Evolutionary conservation across 768 basidiomycete species (phyloP).

Genomic region (Mycena rosella): DNA sequence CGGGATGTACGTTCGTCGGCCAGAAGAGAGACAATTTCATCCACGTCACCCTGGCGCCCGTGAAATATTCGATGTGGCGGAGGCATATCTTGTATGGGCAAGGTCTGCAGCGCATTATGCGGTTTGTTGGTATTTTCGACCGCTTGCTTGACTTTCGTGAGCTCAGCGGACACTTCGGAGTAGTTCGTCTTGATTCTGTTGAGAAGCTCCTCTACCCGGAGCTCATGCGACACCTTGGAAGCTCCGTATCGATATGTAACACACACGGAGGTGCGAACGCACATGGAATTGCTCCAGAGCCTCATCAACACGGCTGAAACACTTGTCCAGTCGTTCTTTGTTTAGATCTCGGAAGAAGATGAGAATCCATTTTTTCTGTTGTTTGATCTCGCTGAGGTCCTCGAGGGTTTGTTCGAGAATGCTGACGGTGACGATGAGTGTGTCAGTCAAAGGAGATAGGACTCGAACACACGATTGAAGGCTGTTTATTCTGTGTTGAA

Average conservation of each 20-base stretch:
- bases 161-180: conserved; percentile 2
- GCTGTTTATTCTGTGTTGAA: not conserved
- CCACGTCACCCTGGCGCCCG: conserved; percentile 31
- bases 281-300: conserved; percentile 18
- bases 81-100: conserved; percentile 29
- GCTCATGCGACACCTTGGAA: conserved; percentile 19
- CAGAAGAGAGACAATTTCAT: conserved; percentile 21
- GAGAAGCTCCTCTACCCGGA: conserved; percentile 16
- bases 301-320: not conserved
- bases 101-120: not conserved
- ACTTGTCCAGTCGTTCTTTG: conserved; percentile 4
- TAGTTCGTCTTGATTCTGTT: conserved; percentile 9
- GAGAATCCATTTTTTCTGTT: conserved; percentile 19
- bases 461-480: conserved; percentile 1
- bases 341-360: conserved; percentile 9
- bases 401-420: not conserved
- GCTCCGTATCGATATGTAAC: not conserved
- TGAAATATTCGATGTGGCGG: conserved; percentile 20
- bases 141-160: conserved; percentile 7
- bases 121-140: conserved; percentile 1
- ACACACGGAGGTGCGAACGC: not conserved
- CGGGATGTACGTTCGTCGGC: not conserved
- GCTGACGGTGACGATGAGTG: not conserved
- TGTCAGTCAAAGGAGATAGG: not conserved
- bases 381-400: conserved; percentile 11